A percentile compares a stretch with the other conserved stretches of the same genome.
These are phyloP conservation scores for Cyphellophora attinorum DNA, from an alignment of 2,329 filamentous ascomycete genomes.

Conservation along the genomic window DNA sequence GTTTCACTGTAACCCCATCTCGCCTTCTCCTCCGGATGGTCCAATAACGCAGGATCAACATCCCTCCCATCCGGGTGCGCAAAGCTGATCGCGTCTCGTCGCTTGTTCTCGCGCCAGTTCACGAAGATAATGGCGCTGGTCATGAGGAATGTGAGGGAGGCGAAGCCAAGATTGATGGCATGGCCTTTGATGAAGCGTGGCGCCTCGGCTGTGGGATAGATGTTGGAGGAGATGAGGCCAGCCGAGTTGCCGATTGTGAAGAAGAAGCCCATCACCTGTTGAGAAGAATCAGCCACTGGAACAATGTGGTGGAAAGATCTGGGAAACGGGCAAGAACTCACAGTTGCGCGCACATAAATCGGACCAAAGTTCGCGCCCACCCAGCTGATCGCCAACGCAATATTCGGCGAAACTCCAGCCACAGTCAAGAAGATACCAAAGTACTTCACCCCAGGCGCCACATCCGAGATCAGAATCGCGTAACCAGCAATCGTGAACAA, in stretches of 20 bases:
- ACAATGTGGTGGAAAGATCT: too few species aligned
- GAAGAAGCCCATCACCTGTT: slow-evolving; percentile 3
- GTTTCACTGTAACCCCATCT: slow-evolving; percentile 1
- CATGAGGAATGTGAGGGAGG: slow-evolving; percentile 2
- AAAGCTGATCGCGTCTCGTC: slow-evolving; percentile 2
- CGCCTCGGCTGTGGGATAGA: slow-evolving; percentile 1
- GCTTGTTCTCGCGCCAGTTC: slow-evolving; percentile 6
- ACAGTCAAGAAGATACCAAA: slow-evolving; percentile 4
- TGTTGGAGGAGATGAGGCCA: slow-evolving; percentile 3
- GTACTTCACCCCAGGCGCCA: slow-evolving; percentile 2
- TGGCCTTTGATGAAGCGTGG: slow-evolving; percentile 12
- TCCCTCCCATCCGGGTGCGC: slow-evolving; percentile 1
- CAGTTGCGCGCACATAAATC: slow-evolving; percentile 1
- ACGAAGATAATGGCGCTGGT: slow-evolving; percentile 4
- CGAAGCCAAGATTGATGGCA: slow-evolving; percentile 8
- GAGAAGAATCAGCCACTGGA: too few species aligned
- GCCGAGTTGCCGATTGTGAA: slow-evolving; percentile 5
- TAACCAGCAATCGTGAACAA: slow-evolving; percentile 3
- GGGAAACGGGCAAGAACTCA: too few species aligned
- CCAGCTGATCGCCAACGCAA: slow-evolving; percentile 3
- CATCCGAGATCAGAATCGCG: slow-evolving; percentile 4
- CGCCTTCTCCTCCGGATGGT: neutral
- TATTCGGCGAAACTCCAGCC: slow-evolving; percentile 3
- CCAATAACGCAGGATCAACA: neutral
- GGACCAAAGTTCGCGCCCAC: slow-evolving; percentile 4